A percentile compares a stretch with the other conserved stretches of the same genome.
These are phyloP conservation scores for Curvularia verruculosa DNA, from an alignment of 2,329 filamentous ascomycete species.

Conservation along the genomic window DNA sequence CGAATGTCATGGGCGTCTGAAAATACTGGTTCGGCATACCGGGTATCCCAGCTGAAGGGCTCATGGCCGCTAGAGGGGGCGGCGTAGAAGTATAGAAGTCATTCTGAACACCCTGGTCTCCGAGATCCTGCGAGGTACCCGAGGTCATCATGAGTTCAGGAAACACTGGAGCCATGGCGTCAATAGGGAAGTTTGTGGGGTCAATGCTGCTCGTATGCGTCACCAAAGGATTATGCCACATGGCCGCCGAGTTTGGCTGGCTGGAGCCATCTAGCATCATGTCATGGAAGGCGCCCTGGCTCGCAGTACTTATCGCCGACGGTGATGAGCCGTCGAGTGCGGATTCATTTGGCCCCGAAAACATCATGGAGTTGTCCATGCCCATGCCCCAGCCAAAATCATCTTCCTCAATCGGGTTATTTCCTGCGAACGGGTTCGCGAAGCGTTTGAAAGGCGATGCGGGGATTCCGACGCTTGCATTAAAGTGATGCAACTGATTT, in stretches of 20 bases:
- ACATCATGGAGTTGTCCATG: slow-evolving; percentile 71
- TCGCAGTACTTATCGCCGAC: slow-evolving; percentile 92
- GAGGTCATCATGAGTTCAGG: slow-evolving; percentile 71
- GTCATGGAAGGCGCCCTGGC: slow-evolving; percentile 89
- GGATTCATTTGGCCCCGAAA: slow-evolving; percentile 69
- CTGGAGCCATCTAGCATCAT: slow-evolving; percentile 79
- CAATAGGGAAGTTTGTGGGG: slow-evolving; percentile 72
- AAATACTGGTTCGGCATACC: slow-evolving; percentile 66
- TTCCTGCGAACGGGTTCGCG: slow-evolving; percentile 61
- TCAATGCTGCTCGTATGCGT: slow-evolving; percentile 70
- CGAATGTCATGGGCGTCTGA: slow-evolving; percentile 70
- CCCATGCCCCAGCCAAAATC: slow-evolving; percentile 87
- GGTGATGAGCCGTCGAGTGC: slow-evolving; percentile 93
- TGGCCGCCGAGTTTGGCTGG: slow-evolving; percentile 44
- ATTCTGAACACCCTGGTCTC: slow-evolving; percentile 69
- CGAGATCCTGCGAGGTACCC: slow-evolving; percentile 76
- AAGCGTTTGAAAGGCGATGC: slow-evolving; percentile 56
- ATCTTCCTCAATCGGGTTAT: slow-evolving; percentile 69
- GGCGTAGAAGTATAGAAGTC: slow-evolving; percentile 82
- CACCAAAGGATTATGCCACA: slow-evolving; percentile 60
- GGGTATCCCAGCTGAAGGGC: slow-evolving; percentile 69
- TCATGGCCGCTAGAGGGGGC: slow-evolving; percentile 75
- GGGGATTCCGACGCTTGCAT: slow-evolving; percentile 69
- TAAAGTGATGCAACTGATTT: slow-evolving; percentile 83
- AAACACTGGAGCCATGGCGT: slow-evolving; percentile 75